Percentiles rank a stretch among this genome's conserved stretches.
Evolutionary conservation across 2,329 filamentous ascomycete species (phyloP).

Genomic region (Claviceps pazoutovae): DNA sequence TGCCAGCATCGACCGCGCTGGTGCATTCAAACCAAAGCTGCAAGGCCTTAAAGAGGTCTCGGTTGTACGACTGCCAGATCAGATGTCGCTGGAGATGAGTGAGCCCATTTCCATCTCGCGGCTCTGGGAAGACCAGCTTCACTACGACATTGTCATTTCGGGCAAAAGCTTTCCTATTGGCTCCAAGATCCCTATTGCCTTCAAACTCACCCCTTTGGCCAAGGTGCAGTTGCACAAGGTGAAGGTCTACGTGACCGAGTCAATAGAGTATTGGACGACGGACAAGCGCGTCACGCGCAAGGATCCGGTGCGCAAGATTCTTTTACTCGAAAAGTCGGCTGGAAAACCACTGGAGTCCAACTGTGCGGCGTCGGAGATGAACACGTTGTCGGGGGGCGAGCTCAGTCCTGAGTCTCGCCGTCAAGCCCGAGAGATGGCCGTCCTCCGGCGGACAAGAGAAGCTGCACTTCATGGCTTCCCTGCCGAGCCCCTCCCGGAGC

Average conservation of each 20-base stretch:
- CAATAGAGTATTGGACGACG: conserved; percentile 79
- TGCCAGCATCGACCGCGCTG: conserved; percentile 70
- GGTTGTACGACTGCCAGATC: conserved; percentile 73
- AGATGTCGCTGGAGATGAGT: conserved; percentile 77
- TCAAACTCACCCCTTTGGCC: conserved; percentile 82
- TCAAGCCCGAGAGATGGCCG: conserved; percentile 33
- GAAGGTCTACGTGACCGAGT: conserved; percentile 83
- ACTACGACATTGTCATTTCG: conserved; percentile 92
- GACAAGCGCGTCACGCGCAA: conserved; percentile 75
- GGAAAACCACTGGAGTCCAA: conserved; percentile 60
- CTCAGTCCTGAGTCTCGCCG: conserved; percentile 37
- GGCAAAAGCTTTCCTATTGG: conserved; percentile 90
- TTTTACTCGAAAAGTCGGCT: conserved; percentile 77
- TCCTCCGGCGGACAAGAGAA: conserved; percentile 38
- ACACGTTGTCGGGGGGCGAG: conserved; percentile 68
- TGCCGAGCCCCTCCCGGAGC: conserved; percentile 32
- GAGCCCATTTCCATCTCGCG: conserved; percentile 89
- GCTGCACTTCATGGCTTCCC: conserved; percentile 27
- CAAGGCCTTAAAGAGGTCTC: conserved; percentile 69
- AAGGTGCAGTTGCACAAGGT: conserved; percentile 90
- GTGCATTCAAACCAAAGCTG: conserved; percentile 80
- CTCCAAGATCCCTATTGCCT: conserved; percentile 77
- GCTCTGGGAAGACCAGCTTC: conserved; percentile 88
- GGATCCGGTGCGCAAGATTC: conserved; percentile 70
- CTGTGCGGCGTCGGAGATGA: conserved; percentile 63